These are phyloP conservation scores for Russula abietina DNA, from an alignment of 768 basidiomycete species.

Conservation along the genomic window DNA sequence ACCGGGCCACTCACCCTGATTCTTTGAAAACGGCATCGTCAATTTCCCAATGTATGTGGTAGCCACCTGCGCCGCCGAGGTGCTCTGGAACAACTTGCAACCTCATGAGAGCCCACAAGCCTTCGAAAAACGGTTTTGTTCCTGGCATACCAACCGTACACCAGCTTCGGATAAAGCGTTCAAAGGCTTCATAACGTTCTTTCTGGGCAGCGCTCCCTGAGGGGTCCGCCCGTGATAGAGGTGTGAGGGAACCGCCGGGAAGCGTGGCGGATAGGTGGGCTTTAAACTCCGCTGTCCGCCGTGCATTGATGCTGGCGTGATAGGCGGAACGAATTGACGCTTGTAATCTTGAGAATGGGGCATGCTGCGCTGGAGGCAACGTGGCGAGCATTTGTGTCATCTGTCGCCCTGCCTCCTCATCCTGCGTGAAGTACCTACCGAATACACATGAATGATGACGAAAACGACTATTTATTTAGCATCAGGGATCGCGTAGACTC, in stretches of 20 bases:
- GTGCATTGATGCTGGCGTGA: conserved; percentile 71
- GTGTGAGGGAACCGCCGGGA: conserved; percentile 74
- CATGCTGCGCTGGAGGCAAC: conserved; percentile 76
- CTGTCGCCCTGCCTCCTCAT: conserved; percentile 65
- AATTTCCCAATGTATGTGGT: conserved; percentile 79
- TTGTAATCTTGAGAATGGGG: conserved; percentile 81
- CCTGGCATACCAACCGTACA: conserved; percentile 85
- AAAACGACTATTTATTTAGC: neutral
- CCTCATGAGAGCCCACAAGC: conserved; percentile 71
- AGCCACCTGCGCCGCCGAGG: conserved; percentile 72
- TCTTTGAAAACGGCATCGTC: conserved; percentile 95
- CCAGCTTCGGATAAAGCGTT: conserved; percentile 73
- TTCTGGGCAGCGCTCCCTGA: conserved; percentile 57
- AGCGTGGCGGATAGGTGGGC: conserved; percentile 75
- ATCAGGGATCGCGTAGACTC: conserved; percentile 24
- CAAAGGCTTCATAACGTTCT: conserved; percentile 71
- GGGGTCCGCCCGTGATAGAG: conserved; percentile 65
- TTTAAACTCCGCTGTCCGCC: conserved; percentile 77
- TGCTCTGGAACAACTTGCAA: conserved; percentile 74
- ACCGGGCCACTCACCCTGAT: conserved; percentile 61
- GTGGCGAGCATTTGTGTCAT: conserved; percentile 82
- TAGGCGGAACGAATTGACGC: conserved; percentile 81
- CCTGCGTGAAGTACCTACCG: conserved; percentile 79
- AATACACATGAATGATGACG: neutral
- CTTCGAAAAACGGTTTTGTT: conserved; percentile 80